These are phyloP conservation scores for Rutidosis leptorrhynchoides DNA, from an alignment of 129 eudicot species.

Conservation along the genomic window DNA sequence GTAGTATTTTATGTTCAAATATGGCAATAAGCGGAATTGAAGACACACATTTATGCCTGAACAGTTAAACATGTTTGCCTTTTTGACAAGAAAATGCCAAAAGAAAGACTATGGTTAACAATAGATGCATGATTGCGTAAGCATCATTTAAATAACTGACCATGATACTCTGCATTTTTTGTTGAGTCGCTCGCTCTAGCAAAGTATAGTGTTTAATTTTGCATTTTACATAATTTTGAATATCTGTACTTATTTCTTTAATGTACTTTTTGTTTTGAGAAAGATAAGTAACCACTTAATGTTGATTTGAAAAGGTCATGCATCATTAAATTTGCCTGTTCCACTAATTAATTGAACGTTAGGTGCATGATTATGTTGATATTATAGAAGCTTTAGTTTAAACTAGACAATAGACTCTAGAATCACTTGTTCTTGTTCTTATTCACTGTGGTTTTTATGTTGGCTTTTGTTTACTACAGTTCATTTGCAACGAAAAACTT, in stretches of 20 bases:
- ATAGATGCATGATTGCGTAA: not conserved
- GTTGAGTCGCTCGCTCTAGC: not conserved
- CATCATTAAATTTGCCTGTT: not conserved
- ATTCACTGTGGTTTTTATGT: not conserved
- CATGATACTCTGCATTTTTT: conserved; percentile 8
- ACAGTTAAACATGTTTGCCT: not conserved
- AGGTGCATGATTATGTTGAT: not conserved
- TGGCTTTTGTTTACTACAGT: not conserved
- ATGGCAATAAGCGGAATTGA: not conserved
- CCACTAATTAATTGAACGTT: not conserved
- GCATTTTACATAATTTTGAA: conserved; percentile 4
- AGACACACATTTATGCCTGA: not conserved
- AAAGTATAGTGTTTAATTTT: conserved; percentile 1
- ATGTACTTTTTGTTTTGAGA: no score
- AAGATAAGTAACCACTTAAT: not conserved
- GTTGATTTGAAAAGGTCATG: not conserved
- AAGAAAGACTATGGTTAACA: conserved; percentile 1
- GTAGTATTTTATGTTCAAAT: conserved; percentile 9
- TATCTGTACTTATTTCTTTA: not conserved
- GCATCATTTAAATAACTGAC: not conserved
- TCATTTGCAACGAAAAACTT: not conserved
- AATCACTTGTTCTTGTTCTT: conserved; percentile 1
- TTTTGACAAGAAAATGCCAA: not conserved
- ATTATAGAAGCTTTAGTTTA: not conserved
- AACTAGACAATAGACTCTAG: conserved; percentile 1